Percentiles rank a stretch among this genome's conserved stretches.
Evolutionary conservation across 108 stramenopile genomes (phyloP).

Genomic region (Skeletonema tropicum): DNA sequence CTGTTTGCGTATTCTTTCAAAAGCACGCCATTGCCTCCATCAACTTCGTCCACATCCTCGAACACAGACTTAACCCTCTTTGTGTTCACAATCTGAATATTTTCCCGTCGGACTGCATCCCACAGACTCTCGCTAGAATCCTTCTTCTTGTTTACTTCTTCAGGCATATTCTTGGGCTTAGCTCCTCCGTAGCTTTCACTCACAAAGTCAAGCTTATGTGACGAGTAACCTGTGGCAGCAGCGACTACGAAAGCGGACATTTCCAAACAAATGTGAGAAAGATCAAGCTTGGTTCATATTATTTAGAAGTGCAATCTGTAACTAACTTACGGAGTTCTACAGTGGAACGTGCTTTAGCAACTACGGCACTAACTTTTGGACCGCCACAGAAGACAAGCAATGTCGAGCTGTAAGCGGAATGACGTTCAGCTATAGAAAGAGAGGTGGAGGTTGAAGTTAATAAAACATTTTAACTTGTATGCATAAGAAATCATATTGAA

Average conservation of each 20-base stretch:
- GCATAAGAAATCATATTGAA: no score
- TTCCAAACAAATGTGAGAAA: background rate
- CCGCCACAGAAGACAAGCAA: constrained; percentile 53
- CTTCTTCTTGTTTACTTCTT: constrained; percentile 3
- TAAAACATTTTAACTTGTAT: no score
- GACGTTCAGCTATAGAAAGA: background rate
- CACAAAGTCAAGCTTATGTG: constrained; percentile 50
- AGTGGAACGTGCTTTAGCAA: background rate
- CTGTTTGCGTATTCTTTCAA: background rate
- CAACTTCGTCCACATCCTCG: background rate
- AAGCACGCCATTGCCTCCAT: background rate
- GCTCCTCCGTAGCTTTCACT: constrained; percentile 49
- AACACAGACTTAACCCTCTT: background rate
- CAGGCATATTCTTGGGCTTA: background rate
- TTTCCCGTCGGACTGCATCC: background rate
- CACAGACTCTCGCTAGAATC: background rate
- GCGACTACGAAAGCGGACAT: background rate
- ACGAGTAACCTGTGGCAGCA: constrained; percentile 42
- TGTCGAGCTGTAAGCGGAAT: constrained; percentile 17
- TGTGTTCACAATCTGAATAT: background rate
- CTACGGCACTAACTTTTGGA: constrained; percentile 11
- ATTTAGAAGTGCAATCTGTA: no score
- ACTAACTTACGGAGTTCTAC: background rate
- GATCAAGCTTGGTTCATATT: background rate
- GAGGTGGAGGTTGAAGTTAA: background rate